Base-by-base conservation (phyloP, 2,329 filamentous ascomycete genomes). In the Penicillium sp. region DNA sequence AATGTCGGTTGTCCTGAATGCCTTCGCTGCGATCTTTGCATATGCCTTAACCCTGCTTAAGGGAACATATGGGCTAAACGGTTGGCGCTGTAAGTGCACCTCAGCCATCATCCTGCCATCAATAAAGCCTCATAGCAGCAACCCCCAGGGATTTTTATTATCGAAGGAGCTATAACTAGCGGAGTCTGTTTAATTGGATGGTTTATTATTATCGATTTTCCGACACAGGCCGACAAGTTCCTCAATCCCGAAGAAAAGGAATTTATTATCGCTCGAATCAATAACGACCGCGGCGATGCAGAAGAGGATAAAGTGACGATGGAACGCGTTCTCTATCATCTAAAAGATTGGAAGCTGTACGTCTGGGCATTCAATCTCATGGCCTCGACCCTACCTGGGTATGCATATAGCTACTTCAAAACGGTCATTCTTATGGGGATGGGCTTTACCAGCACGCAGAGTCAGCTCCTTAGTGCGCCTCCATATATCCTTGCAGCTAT, bases 181-280 rank as follows among this genome's bases (percentile, higher is more conserved):
- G 52, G 60, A 13, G 56, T 74, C 41, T 68, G 68, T 17, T 48
- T 64, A 8, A 17, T 64, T 15, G 64, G 63, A 4, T 68, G 61
- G 51, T 73, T 71, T 48, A 64, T 74, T 37, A 68, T 78, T 55
- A 69, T 75, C n/a, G 73, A 74, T 41, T 75, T 74, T 56, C 67
- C 69, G 4, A 62, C 66, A 33, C 58, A 61, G 39, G 57, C 65
- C n/a, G 56, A 51, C 7, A 50, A 49, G 18, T 68, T 68, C 52
- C 53, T 69, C 4, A 63, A 49, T 3, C 55, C 55, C 0, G 51
- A 55, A 12, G 60, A 64, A 49, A 54, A 62, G 18, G 52, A 57
- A 2, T 64, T 71, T 45, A 60, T 75, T n/a, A 58, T 70, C 34
- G 62, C 49, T 15, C 67, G 68, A 8, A 71, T 76, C 51, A 65